These are phyloP conservation scores for Fusarium pininemorale DNA, from an alignment of 2,329 filamentous ascomycete species.

Conservation along the genomic window DNA sequence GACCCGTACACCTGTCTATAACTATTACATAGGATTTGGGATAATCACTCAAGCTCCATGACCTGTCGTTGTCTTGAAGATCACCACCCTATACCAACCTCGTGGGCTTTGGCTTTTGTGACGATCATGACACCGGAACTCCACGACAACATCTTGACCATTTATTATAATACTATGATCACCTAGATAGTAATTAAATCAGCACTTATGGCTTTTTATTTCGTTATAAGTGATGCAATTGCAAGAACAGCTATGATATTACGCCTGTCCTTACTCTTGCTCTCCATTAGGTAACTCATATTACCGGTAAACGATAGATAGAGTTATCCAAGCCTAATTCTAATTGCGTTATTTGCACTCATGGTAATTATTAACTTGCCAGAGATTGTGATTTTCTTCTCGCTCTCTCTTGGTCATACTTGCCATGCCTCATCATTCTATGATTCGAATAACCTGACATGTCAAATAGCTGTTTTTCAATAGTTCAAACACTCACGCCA, in stretches of 20 bases:
- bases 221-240: background rate
- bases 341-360: background rate
- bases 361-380: background rate
- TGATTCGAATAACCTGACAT: background rate
- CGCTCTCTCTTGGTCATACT: background rate
- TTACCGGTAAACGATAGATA: background rate
- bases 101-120: background rate
- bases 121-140: background rate
- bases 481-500: background rate
- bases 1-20: background rate
- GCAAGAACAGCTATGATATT: background rate
- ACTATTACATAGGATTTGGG: background rate
- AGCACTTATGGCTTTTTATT: background rate
- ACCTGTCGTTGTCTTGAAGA: background rate
- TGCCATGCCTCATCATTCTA: background rate
- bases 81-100: background rate
- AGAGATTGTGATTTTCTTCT: background rate
- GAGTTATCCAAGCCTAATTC: no score
- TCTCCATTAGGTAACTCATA: background rate
- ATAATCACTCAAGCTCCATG: background rate
- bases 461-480: background rate
- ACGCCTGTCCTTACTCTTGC: no score
- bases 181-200: accelerated
- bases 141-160: background rate
- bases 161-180: background rate